A percentile compares a stretch with the other conserved stretches of the same genome.
Evolutionary conservation across 1,139 yeast species (phyloP).

Genomic region (Tardiomyces blankii): DNA sequence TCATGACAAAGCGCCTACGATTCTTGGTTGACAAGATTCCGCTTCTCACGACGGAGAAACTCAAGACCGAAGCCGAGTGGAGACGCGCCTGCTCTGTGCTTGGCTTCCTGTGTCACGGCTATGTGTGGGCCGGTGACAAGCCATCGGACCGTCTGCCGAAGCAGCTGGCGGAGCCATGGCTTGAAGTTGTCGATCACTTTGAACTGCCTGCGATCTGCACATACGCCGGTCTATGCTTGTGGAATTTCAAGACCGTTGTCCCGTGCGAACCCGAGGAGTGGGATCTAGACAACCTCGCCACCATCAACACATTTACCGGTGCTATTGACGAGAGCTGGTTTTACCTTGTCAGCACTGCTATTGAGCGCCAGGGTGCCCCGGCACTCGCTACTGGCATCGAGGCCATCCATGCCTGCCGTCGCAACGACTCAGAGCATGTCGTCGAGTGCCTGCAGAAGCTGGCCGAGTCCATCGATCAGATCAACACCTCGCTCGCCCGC

Average conservation of each 20-base stretch:
- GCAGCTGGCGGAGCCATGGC: constrained; percentile 60
- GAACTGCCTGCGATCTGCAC: constrained; percentile 82
- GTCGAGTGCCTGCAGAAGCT: constrained; percentile 42
- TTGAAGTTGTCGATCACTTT: constrained; percentile 44
- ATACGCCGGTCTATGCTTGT: constrained; percentile 75
- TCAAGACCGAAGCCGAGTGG: constrained; percentile 38
- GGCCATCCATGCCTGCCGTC: constrained; percentile 48
- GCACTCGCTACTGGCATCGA: constrained; percentile 48
- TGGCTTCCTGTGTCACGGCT: constrained; percentile 76
- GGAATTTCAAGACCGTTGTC: constrained; percentile 69
- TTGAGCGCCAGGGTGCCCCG: constrained; percentile 72
- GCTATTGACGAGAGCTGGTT: constrained; percentile 91
- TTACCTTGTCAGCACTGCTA: constrained; percentile 75
- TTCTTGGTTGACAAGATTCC: constrained; percentile 50
- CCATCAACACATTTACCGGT: constrained; percentile 81
- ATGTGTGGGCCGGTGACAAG: constrained; percentile 63
- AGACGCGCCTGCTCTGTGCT: constrained; percentile 74
- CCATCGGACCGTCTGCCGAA: constrained; percentile 60
- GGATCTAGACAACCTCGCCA: constrained; percentile 57
- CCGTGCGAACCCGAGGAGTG: constrained; percentile 34
- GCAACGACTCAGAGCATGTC: constrained; percentile 30
- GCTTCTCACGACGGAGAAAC: constrained; percentile 34
- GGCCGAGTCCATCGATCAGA: constrained; percentile 65
- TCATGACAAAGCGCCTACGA: constrained; percentile 55
- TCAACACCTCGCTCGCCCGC: constrained; percentile 65